Base-by-base conservation (phyloP, 1,139 yeast species). In the Trichomonascaceae sp. region DNA sequence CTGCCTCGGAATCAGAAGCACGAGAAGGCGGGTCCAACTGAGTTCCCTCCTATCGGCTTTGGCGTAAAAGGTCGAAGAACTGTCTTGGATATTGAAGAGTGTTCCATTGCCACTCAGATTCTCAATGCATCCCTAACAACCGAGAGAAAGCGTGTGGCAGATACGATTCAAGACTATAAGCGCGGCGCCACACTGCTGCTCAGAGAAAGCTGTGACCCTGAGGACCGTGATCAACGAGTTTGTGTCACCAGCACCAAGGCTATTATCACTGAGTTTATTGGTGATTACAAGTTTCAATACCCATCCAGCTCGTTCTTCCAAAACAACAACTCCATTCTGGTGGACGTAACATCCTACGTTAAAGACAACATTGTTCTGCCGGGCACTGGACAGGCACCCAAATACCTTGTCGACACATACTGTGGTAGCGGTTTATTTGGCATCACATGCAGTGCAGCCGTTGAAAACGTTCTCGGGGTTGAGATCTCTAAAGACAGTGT, bases 401-500 rank as follows among this genome's bases (percentile, higher is more conserved):
- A 57, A 43, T 85, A 76, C 54, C 63, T 89, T 36, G 95, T 89
- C 17, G 98, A 89, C 56, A 95, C 98, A 1, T 89, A 89, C 60
- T 89, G 98, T 65, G 98, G 98, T 2, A 82, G 95, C 3, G 98
- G 98, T 0, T 62, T 89, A 33, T 89, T 89, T 56, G 80, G 93
- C 39, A 77, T 89, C 36, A 75, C 95, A 5, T 79, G 94, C 48
- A 76, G 93, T 16, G 60, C 69, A 16, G 76, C 80, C 28, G 93
- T 85, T 11, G 76, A 79, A 30, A 69, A 70, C 44, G 94, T 85
- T 2, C 72, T 84, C 43, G 98, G 98, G 22, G 98, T 89, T 17
- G 98, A 89, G 56, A 87, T 89, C 8, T 76, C 93, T 34, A 89
- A 89, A 17, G 94, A 85, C 46, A 78, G 93, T 35, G 93, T 89